Evolutionary conservation across 495 filamentous ascomycete species (phyloP).

Genomic region (Xylaria venustula): DNA sequence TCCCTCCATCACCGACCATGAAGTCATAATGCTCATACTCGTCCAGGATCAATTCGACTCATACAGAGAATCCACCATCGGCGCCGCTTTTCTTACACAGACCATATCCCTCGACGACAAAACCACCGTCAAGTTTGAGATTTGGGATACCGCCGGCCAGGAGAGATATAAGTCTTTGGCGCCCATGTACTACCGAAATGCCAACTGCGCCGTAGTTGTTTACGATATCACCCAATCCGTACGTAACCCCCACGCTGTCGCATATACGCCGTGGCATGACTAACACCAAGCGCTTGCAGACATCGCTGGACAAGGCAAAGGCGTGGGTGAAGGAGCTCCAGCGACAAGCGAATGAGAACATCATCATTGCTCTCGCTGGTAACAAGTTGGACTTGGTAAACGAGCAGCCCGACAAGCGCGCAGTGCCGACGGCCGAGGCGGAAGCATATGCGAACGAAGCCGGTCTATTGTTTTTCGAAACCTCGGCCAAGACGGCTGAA

Average conservation of each 20-base stretch:
- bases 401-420: constrained; percentile 88
- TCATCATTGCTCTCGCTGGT: constrained; percentile 95
- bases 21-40: background rate
- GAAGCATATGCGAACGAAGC: constrained; percentile 94
- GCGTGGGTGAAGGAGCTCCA: constrained; percentile 99
- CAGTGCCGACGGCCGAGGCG: constrained; percentile 81
- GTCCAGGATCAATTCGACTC: constrained; percentile 97
- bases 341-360: constrained; percentile 98
- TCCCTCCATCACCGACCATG: background rate
- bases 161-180: constrained; percentile 97
- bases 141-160: constrained; percentile 98
- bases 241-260: constrained; percentile 31
- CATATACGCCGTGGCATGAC: constrained; percentile 11
- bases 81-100: constrained; percentile 97
- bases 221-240: constrained; percentile 99
- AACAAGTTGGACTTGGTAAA: constrained; percentile 96
- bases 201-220: constrained; percentile 97
- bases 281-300: constrained; percentile 46
- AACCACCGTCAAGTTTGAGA: constrained; percentile 99
- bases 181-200: constrained; percentile 99
- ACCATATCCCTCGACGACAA: constrained; percentile 96
- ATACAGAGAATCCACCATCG: constrained; percentile 98
- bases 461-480: constrained; percentile 94
- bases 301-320: constrained; percentile 97
- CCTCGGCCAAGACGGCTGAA: constrained; percentile 92